A percentile compares a stretch with the other conserved stretches of the same genome.
Evolutionary conservation across 495 filamentous ascomycete species (phyloP).

Genomic region (Penicillium waksmanii): DNA sequence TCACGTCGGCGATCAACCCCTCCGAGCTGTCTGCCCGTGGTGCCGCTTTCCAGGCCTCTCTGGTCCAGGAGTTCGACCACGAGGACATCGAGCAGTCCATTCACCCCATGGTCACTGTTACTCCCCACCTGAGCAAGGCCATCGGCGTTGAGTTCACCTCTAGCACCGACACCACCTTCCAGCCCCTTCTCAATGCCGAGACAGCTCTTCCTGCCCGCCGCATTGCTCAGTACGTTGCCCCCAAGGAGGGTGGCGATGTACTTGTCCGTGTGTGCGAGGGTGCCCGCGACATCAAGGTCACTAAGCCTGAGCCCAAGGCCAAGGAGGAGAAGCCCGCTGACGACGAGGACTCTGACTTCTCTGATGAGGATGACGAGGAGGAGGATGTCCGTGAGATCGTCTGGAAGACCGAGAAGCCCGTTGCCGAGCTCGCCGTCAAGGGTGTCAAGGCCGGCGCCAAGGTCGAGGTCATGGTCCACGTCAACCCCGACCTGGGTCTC

Average conservation of each 20-base stretch:
- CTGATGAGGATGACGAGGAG: constrained; percentile 66
- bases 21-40: constrained; percentile 87
- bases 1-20: constrained; percentile 81
- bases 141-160: constrained; percentile 82
- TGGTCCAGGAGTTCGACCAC: constrained; percentile 88
- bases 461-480: constrained; percentile 90
- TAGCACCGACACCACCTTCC: constrained; percentile 67
- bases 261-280: constrained; percentile 87
- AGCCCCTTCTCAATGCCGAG: constrained; percentile 76
- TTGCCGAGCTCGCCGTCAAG: constrained; percentile 84
- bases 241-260: constrained; percentile 81
- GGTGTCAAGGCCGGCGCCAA: constrained; percentile 85
- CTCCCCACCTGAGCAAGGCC: constrained; percentile 83
- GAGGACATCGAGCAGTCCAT: constrained; percentile 95
- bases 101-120: constrained; percentile 92
- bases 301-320: constrained; percentile 76
- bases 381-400: constrained; percentile 85
- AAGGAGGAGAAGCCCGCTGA: constrained; percentile 65
- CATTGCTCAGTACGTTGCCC: constrained; percentile 72
- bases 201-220: constrained; percentile 89
- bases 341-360: constrained; percentile 68
- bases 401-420: constrained; percentile 83
- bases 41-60: constrained; percentile 90
- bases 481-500: constrained; percentile 74
- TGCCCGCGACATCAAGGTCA: constrained; percentile 83